phyloP scores from a whole-genome alignment of 108 stramenopile genomes.

The Cafeteria roenbergensis region DNA sequence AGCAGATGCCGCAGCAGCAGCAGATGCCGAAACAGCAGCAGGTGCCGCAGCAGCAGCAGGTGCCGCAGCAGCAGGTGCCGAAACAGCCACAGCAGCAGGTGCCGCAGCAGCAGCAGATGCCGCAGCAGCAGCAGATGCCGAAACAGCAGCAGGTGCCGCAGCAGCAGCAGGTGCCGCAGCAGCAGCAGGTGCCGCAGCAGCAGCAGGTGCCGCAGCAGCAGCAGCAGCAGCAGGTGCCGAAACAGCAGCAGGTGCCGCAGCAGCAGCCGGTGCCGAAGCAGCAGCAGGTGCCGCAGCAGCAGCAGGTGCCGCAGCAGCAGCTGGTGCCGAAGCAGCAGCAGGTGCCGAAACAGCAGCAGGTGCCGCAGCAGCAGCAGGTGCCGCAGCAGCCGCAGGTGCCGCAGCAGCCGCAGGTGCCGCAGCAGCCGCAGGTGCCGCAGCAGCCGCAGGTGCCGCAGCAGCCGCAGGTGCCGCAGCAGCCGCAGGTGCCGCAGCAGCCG shows the following conservation, averaged over 20 bases:
- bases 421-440: background rate
- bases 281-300: conserved; percentile 1
- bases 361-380: background rate
- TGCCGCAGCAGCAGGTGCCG: background rate
- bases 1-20: background rate
- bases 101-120: background rate
- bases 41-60: background rate
- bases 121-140: no score
- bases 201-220: background rate
- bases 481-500: background rate
- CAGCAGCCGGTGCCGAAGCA: background rate
- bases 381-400: background rate
- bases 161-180: background rate
- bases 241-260: background rate
- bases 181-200: background rate
- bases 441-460: background rate
- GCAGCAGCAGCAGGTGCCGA: background rate
- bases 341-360: background rate
- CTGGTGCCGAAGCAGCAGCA: background rate
- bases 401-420: background rate
- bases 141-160: background rate
- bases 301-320: background rate
- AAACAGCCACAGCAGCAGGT: background rate
- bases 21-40: background rate
- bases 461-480: background rate